Evolutionary conservation across 139 green algal genomes (phyloP).

Genomic region (Micractinium sp.): DNA sequence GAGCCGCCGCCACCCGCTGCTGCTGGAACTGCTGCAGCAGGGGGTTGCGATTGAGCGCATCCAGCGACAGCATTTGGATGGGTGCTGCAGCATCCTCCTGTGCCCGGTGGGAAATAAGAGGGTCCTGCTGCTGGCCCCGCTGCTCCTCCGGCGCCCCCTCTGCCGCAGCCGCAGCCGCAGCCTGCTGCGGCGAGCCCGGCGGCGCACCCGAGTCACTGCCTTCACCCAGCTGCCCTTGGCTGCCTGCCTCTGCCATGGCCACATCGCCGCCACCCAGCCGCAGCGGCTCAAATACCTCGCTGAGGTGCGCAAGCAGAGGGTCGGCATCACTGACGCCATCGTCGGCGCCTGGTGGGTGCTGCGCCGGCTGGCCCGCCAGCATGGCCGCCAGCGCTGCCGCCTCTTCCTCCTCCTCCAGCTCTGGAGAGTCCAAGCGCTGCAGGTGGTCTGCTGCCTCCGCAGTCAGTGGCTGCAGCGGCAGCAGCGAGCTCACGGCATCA

Average conservation of each 20-base stretch:
- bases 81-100: not conserved
- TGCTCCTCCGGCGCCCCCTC: not conserved
- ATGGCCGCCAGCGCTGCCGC: not conserved
- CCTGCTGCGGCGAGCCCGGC: not conserved
- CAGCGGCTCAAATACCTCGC: not conserved
- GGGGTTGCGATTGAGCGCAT: not conserved
- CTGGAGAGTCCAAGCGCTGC: not conserved
- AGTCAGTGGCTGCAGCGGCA: slow-evolving; percentile 14
- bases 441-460: not conserved
- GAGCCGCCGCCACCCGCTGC: not conserved
- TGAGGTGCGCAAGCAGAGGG: not conserved
- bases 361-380: not conserved
- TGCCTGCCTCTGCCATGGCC: not conserved
- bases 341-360: not conserved
- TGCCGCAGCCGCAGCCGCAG: not conserved
- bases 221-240: not conserved
- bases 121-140: not conserved
- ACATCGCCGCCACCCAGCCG: not conserved
- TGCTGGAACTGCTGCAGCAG: slow-evolving; percentile 14
- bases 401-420: slow-evolving; percentile 20
- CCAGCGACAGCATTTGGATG: slow-evolving; percentile 11
- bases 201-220: not conserved
- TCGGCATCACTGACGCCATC: not conserved
- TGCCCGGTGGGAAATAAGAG: not conserved
- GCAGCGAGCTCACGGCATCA: not conserved